Evolutionary conservation across 2,329 filamentous ascomycete genomes (phyloP).

Genomic region (Trichoderma hamatum): DNA sequence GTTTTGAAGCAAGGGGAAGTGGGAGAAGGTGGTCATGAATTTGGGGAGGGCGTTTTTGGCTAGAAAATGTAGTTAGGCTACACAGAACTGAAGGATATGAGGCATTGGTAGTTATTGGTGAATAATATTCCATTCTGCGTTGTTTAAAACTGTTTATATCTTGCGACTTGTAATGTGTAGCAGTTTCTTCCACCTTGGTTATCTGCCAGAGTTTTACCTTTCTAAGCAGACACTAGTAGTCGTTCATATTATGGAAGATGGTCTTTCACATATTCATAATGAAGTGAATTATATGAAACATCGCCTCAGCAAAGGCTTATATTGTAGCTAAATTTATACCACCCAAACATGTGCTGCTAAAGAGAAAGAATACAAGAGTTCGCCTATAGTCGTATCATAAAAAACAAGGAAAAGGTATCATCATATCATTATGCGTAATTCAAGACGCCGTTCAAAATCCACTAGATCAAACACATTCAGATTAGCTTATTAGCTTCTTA

Average conservation of each 20-base stretch:
- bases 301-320: not conserved
- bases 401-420: not conserved
- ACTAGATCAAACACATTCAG: slow-evolving; percentile 43
- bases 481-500: not conserved
- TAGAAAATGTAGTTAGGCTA: not conserved
- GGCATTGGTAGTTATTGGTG: not conserved
- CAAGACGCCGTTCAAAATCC: slow-evolving; percentile 64
- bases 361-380: not conserved
- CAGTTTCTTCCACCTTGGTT: not conserved
- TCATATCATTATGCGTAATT: slow-evolving; percentile 43
- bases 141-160: not conserved
- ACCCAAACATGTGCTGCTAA: not conserved
- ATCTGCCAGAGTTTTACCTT: not conserved
- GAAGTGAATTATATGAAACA: not conserved
- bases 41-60: slow-evolving; percentile 2
- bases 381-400: not conserved
- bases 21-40: not conserved
- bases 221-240: not conserved
- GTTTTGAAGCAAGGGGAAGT: not conserved
- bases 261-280: not conserved
- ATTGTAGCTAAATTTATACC: not conserved
- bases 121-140: not conserved
- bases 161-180: not conserved
- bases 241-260: not conserved
- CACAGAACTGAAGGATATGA: not conserved